Conservation (phyloP, 1,139 yeast genomes). For the Scheffersomyces illinoinensis region DNA sequence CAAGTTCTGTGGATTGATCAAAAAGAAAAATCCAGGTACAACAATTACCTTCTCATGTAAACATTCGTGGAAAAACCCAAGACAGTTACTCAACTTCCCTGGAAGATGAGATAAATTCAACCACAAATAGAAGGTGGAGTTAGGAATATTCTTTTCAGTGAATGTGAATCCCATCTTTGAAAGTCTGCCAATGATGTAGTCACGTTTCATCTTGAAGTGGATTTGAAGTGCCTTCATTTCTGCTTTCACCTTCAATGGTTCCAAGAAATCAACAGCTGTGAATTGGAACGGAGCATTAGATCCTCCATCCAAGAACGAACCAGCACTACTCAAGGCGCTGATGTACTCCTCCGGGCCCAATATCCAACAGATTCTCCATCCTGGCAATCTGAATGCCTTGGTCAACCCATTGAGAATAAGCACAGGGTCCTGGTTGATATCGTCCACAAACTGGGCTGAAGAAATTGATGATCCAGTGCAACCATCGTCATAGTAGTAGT, state of each 20-base stretch:
- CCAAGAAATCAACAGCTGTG: slow-evolving; percentile 60
- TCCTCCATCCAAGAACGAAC: slow-evolving; percentile 68
- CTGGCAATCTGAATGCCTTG: slow-evolving; percentile 66
- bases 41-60: slow-evolving; percentile 63
- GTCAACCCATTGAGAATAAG: slow-evolving; percentile 65
- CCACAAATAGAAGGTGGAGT: slow-evolving; percentile 68
- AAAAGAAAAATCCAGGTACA: slow-evolving; percentile 70
- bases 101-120: slow-evolving; percentile 60
- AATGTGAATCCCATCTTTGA: slow-evolving; percentile 59
- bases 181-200: slow-evolving; percentile 55
- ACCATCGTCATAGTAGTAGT: slow-evolving; percentile 61
- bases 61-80: slow-evolving; percentile 71
- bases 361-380: slow-evolving; percentile 72
- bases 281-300: slow-evolving; percentile 66
- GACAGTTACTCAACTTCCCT: slow-evolving; percentile 58
- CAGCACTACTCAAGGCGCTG: slow-evolving; percentile 59
- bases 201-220: slow-evolving; percentile 64
- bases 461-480: slow-evolving; percentile 59
- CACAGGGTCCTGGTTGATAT: slow-evolving; percentile 63
- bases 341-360: slow-evolving; percentile 68
- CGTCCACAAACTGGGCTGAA: slow-evolving; percentile 56
- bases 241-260: slow-evolving; percentile 49
- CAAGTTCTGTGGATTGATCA: slow-evolving; percentile 64
- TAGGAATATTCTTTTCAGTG: slow-evolving; percentile 49
- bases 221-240: slow-evolving; percentile 65